Conservation (phyloP, 257 asterid genomes). For the Haberlea rhodopensis region DNA sequence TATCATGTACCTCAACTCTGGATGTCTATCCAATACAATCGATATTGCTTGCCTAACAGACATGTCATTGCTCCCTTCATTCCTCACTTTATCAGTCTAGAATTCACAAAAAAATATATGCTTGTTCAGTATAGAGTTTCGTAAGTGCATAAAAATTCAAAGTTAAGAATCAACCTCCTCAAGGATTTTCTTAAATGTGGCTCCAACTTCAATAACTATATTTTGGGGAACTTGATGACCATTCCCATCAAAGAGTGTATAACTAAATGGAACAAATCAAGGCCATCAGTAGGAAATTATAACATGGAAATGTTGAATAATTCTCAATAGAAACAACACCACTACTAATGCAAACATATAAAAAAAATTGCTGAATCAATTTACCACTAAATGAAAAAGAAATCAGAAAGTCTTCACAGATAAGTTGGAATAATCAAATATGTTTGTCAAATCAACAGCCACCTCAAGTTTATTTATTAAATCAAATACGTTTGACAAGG, state of each 20-base stretch:
- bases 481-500: not conserved
- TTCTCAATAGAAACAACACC: not conserved
- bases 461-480: not conserved
- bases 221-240: constrained; percentile 88
- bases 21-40: constrained; percentile 72
- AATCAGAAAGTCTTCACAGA: not conserved
- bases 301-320: constrained; percentile 7
- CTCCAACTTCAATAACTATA: constrained; percentile 83
- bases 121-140: constrained; percentile 2
- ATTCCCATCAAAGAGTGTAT: constrained; percentile 68
- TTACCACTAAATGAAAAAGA: not conserved
- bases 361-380: constrained; percentile 15
- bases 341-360: constrained; percentile 5
- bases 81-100: constrained; percentile 89
- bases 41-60: constrained; percentile 85
- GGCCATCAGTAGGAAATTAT: constrained; percentile 1
- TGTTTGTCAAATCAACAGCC: constrained; percentile 4
- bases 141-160: not conserved
- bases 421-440: not conserved
- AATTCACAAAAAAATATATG: constrained; percentile 25
- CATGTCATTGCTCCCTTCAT: constrained; percentile 65
- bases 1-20: constrained; percentile 66
- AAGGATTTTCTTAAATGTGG: constrained; percentile 76
- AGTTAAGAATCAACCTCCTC: constrained; percentile 60
- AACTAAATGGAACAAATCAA: constrained; percentile 44